Evolutionary conservation across 225 moss, liverwort and hornwort species (phyloP).

Genomic region (Sphagnum tenellum): DNA sequence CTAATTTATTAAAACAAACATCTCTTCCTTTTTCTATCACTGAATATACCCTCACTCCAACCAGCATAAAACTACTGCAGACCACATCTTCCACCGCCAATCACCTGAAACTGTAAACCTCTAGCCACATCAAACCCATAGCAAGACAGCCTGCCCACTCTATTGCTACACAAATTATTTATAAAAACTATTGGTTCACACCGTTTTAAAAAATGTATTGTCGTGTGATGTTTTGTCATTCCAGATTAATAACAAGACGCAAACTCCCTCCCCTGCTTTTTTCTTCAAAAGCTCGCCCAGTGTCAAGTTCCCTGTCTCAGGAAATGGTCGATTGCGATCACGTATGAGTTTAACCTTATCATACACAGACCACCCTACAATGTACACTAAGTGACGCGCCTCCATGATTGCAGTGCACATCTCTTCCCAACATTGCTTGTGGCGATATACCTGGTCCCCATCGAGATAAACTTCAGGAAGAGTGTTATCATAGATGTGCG

Average conservation of each 20-base stretch:
- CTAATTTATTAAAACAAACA: too few relatives aligned
- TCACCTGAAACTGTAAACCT: too few relatives aligned
- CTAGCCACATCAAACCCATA: too few relatives aligned
- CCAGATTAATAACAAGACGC: conserved; percentile 80
- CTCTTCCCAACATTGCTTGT: conserved; percentile 77
- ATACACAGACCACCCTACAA: conserved; percentile 84
- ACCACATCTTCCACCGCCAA: too few relatives aligned
- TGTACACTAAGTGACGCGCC: conserved; percentile 78
- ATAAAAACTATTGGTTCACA: background rate
- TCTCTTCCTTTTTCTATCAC: too few relatives aligned
- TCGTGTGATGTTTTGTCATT: conserved; percentile 88
- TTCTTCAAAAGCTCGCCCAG: conserved; percentile 83
- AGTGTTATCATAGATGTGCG: conserved; percentile 60
- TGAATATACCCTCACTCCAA: too few relatives aligned
- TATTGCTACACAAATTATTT: too few relatives aligned
- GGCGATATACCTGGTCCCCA: conserved; percentile 45
- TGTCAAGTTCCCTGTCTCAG: conserved; percentile 44
- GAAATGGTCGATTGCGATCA: conserved; percentile 40
- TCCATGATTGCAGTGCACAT: conserved; percentile 59
- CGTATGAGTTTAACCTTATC: conserved; percentile 64
- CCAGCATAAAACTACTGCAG: too few relatives aligned
- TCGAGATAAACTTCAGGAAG: conserved; percentile 62
- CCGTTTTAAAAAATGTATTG: conserved; percentile 51
- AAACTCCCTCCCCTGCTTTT: conserved; percentile 70
- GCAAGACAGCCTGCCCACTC: too few relatives aligned